These are phyloP conservation scores for Suhomyces chickasaworum DNA, from an alignment of 1,139 yeast genomes.

Conservation along the genomic window DNA sequence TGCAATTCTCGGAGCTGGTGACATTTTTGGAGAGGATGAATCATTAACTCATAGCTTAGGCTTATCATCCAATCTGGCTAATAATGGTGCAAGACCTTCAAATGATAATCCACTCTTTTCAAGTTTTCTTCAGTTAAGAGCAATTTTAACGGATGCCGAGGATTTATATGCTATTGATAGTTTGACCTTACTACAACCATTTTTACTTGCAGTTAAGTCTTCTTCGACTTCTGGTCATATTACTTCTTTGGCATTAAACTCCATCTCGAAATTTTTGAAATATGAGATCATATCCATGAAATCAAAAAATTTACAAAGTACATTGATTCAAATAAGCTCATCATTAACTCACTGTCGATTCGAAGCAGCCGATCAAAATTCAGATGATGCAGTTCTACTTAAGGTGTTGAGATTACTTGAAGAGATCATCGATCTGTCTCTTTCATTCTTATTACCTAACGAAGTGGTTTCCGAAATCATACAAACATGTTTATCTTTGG, in stretches of 20 bases:
- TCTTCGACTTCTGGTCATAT: constrained; percentile 84
- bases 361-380: constrained; percentile 91
- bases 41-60: constrained; percentile 31
- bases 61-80: constrained; percentile 22
- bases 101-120: constrained; percentile 68
- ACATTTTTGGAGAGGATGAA: constrained; percentile 39
- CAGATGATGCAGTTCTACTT: constrained; percentile 88
- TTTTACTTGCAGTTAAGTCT: constrained; percentile 80
- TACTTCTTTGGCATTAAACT: constrained; percentile 77
- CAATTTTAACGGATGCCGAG: constrained; percentile 62
- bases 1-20: constrained; percentile 71
- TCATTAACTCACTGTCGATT: constrained; percentile 93
- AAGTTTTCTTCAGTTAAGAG: constrained; percentile 76
- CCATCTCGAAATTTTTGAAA: constrained; percentile 70
- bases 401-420: constrained; percentile 81
- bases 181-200: constrained; percentile 79
- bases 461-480: constrained; percentile 86
- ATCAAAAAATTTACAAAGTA: constrained; percentile 48
- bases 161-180: constrained; percentile 64
- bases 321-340: constrained; percentile 63
- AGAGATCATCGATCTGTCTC: constrained; percentile 61
- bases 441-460: constrained; percentile 69
- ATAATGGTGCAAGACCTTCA: constrained; percentile 20
- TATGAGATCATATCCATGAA: constrained; percentile 55
- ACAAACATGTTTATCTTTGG: constrained; percentile 88